Percentiles rank a stretch among this genome's conserved stretches.
These are phyloP conservation scores for Prunus mira DNA, from an alignment of 306 rosid species.

Conservation along the genomic window DNA sequence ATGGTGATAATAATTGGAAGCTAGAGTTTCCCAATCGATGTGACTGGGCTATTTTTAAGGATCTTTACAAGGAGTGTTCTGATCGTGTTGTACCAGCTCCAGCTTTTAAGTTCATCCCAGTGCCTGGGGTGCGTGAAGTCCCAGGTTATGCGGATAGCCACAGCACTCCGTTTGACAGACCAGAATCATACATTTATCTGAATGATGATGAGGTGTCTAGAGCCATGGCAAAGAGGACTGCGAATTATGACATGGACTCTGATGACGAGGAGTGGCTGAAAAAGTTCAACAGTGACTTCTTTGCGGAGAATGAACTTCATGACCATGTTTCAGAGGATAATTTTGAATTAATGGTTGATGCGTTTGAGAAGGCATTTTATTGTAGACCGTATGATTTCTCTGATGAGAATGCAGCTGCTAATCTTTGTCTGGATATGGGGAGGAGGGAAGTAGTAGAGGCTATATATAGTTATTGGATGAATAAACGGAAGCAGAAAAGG, in stretches of 20 bases:
- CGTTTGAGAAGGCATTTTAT: conserved; percentile 62
- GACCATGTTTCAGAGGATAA: conserved; percentile 47
- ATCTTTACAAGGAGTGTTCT: conserved; percentile 69
- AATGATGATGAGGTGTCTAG: conserved; percentile 59
- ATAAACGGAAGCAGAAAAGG: conserved; percentile 58
- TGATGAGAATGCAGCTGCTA: conserved; percentile 41
- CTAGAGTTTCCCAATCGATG: conserved; percentile 56
- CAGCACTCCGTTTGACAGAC: conserved; percentile 36
- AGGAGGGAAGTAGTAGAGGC: conserved; percentile 45
- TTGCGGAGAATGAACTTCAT: conserved; percentile 16
- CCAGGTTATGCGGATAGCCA: conserved; percentile 37
- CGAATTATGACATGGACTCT: conserved; percentile 78
- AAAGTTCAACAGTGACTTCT: conserved; percentile 38
- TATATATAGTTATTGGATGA: conserved; percentile 57
- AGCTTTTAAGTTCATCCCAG: conserved; percentile 49
- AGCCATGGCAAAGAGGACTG: conserved; percentile 46
- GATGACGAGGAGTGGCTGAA: conserved; percentile 78
- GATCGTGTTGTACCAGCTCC: conserved; percentile 42
- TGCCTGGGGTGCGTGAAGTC: conserved; percentile 64
- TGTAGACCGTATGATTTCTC: conserved; percentile 40
- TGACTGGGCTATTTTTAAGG: conserved; percentile 65
- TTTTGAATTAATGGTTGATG: conserved; percentile 67
- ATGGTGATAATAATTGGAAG: conserved; percentile 60
- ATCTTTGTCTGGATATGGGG: conserved; percentile 44
- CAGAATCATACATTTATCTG: conserved; percentile 50